Evolutionary conservation across 768 basidiomycete genomes (phyloP).

Genomic region (Termitomyces heimii): DNA sequence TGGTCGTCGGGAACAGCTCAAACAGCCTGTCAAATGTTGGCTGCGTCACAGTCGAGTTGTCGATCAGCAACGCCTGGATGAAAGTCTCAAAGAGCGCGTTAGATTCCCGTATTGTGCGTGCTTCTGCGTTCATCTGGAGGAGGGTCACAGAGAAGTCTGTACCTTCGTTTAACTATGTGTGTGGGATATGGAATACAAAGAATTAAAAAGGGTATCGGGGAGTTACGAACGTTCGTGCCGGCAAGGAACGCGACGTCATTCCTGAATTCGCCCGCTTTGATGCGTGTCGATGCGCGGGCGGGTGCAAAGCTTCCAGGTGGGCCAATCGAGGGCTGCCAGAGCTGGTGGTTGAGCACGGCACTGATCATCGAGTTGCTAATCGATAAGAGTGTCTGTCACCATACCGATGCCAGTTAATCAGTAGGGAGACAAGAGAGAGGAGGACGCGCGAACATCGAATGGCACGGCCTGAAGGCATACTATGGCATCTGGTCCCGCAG

Average conservation of each 20-base stretch:
- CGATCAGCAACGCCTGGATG: constrained; percentile 41
- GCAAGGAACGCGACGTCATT: constrained; percentile 44
- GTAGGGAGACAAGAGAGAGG: neutral
- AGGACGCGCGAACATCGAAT: constrained; percentile 27
- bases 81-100: constrained; percentile 39
- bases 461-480: constrained; percentile 40
- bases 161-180: constrained; percentile 24
- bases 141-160: constrained; percentile 39
- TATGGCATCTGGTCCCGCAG: constrained; percentile 38
- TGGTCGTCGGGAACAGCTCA: constrained; percentile 35
- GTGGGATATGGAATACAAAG: neutral
- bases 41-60: constrained; percentile 40
- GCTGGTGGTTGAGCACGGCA: constrained; percentile 40
- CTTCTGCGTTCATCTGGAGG: constrained; percentile 35
- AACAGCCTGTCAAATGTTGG: constrained; percentile 33
- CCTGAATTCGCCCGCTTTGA: constrained; percentile 42
- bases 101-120: constrained; percentile 32
- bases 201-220: neutral
- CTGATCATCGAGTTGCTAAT: constrained; percentile 42
- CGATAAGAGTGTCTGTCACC: constrained; percentile 36
- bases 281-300: constrained; percentile 37
- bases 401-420: too few relatives aligned
- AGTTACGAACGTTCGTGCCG: constrained; percentile 44
- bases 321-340: constrained; percentile 55
- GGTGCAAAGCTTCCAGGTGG: constrained; percentile 43